Evolutionary conservation across 2,329 filamentous ascomycete species (phyloP).

Genomic region (Neospermospora avenae): DNA sequence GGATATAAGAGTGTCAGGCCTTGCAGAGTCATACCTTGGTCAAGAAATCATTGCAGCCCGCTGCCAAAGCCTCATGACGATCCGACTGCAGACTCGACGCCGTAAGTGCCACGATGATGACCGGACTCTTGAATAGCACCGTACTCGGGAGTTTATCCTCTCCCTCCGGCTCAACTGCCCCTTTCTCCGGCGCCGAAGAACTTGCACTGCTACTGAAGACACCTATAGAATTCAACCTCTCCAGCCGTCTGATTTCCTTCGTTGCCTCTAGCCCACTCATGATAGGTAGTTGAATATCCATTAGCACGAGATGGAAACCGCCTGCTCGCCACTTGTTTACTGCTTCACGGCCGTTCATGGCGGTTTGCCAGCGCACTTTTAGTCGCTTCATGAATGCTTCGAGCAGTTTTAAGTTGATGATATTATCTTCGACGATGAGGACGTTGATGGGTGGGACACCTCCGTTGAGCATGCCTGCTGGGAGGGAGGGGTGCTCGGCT

Average conservation of each 20-base stretch:
- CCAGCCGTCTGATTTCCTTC: constrained; percentile 85
- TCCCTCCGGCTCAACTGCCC: constrained; percentile 48
- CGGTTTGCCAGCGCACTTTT: constrained; percentile 96
- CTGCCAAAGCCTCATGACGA: constrained; percentile 88
- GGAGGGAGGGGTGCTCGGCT: constrained; percentile 46
- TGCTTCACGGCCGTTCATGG: constrained; percentile 90
- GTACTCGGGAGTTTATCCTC: constrained; percentile 67
- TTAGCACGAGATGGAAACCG: constrained; percentile 92
- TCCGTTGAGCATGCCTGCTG: constrained; percentile 68
- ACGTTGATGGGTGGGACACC: constrained; percentile 95
- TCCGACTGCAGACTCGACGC: constrained; percentile 94
- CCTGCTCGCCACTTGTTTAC: constrained; percentile 90
- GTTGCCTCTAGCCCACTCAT: constrained; percentile 96
- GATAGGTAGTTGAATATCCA: constrained; percentile 97
- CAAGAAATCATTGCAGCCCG: constrained; percentile 96
- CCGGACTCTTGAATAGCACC: constrained; percentile 85
- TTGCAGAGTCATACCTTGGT: constrained; percentile 85
- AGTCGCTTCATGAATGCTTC: constrained; percentile 95
- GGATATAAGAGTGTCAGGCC: too few species aligned
- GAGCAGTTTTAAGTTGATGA: constrained; percentile 90
- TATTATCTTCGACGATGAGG: constrained; percentile 96
- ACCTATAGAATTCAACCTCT: constrained; percentile 87
- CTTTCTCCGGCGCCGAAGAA: constrained; percentile 48
- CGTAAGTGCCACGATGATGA: constrained; percentile 96
- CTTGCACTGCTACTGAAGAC: constrained; percentile 73